Percentiles rank a stretch among this genome's conserved stretches.
These are phyloP conservation scores for Nannochloris sp. DNA, from an alignment of 139 green algal genomes.

Conservation along the genomic window DNA sequence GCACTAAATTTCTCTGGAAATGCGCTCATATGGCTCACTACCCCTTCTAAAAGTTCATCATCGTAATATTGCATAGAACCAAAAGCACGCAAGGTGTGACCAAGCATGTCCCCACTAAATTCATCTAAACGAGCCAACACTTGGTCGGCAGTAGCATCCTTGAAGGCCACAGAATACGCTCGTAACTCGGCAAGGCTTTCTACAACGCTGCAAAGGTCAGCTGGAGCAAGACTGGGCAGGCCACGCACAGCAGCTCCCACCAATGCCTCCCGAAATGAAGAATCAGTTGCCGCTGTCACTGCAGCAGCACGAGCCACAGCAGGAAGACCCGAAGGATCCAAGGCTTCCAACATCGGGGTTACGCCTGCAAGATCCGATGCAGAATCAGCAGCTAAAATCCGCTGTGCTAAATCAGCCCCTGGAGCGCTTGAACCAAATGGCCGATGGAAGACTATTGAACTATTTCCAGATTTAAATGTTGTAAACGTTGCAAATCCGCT, in stretches of 20 bases:
- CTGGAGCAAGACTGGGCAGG: conserved; percentile 7
- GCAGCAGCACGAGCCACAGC: conserved; percentile 12
- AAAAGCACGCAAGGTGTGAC: conserved; percentile 25
- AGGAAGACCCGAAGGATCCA: conserved; percentile 13
- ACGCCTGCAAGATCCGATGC: background rate
- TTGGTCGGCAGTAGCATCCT: conserved; percentile 17
- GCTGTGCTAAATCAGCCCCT: background rate
- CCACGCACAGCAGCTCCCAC: conserved; percentile 4
- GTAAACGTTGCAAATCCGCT: too few relatives aligned
- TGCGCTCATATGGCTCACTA: conserved; percentile 11
- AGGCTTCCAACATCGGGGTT: background rate
- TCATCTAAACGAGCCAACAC: conserved; percentile 15
- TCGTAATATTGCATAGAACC: conserved; percentile 27
- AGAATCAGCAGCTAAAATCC: background rate
- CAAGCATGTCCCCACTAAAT: conserved; percentile 27
- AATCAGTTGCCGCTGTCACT: conserved; percentile 13
- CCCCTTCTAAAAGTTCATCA: conserved; percentile 15
- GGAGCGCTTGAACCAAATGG: too few relatives aligned
- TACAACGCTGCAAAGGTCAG: conserved; percentile 23
- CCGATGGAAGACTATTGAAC: too few relatives aligned
- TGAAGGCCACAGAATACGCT: conserved; percentile 20
- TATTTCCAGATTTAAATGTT: too few relatives aligned
- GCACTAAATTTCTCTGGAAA: conserved; percentile 20
- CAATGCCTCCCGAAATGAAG: conserved; percentile 8
- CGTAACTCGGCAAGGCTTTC: conserved; percentile 10